Base-by-base conservation (phyloP, 2,329 filamentous ascomycete genomes). In the Chrysosporium queenslandicum region DNA sequence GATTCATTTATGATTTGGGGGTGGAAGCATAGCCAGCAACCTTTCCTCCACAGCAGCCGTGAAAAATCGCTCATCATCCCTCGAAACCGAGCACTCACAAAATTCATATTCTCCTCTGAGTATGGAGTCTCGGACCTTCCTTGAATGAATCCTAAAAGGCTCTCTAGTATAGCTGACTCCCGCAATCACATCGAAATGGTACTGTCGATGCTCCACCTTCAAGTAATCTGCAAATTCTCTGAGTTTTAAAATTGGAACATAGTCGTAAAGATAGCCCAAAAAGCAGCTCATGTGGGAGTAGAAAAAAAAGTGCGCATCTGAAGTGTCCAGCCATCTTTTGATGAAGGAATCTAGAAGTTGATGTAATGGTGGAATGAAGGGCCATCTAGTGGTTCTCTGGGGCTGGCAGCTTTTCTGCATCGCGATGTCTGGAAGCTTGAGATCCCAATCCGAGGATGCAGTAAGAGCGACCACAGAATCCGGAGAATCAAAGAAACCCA, bases 161-260 rank as follows among this genome's bases (percentile, higher is more conserved):
- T 63, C 30, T 55, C 62, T 39, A 64, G 60, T 54, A 59, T 63
- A 48, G 49, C 34, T 45, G 56, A 59, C 56, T 37, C 53, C 58
- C 25, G 56, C 52, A 45, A 58, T 46, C 16, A 57, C 55, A 48
- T 59, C 58, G 27, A 52, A 55, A 51, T 58, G 55, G 16, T 54
- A 58, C 29, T 58, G 58, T 49, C 53, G 58, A 37, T 59, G 53
- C 46, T 58, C 53, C 46, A 55, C 43, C 46, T 53, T 56, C 48
- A 59, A 43, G 23, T 57, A 53, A 27, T 53, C 51, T 21, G 54
- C 55, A 52, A 60, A 57, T 42, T 51, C 55, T 43, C 39, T 52
- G 34, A 56, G 39, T 50, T 58, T 55, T 51, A 59, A 40, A 36
- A 55, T 54, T 20, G 56, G 55, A 39, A 57, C 42, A 39, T 58